These are phyloP conservation scores for Sphaerobolus stellatus DNA, from an alignment of 1,284 basidiomycete genomes.

Conservation along the genomic window DNA sequence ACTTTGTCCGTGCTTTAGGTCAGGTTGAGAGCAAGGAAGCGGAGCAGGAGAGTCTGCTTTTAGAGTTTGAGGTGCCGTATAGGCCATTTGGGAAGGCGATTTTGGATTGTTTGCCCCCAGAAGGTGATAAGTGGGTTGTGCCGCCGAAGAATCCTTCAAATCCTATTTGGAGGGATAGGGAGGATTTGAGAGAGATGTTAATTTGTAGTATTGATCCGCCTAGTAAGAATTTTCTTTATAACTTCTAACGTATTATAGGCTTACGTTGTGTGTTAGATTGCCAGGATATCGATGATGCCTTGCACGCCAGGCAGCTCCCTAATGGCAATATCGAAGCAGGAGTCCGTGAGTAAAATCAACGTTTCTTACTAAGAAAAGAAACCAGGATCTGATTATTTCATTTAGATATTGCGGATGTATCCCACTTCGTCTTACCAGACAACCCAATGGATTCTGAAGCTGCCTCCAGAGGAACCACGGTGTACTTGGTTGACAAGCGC, in stretches of 20 bases:
- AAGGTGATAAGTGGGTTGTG: constrained; percentile 94
- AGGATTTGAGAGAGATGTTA: constrained; percentile 84
- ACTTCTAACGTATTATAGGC: background rate
- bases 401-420: constrained; percentile 96
- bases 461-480: constrained; percentile 92
- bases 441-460: constrained; percentile 98
- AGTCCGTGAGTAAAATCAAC: constrained; percentile 81
- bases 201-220: constrained; percentile 98
- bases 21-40: constrained; percentile 93
- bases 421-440: constrained; percentile 92
- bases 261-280: constrained; percentile 58
- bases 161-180: constrained; percentile 79
- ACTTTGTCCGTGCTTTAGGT: constrained; percentile 93
- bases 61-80: constrained; percentile 98
- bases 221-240: constrained; percentile 44
- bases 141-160: constrained; percentile 65
- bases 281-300: constrained; percentile 98
- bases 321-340: constrained; percentile 98
- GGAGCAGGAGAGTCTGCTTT: constrained; percentile 90
- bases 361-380: background rate
- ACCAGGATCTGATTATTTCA: background rate
- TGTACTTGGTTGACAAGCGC: constrained; percentile 97
- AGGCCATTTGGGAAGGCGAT: constrained; percentile 95
- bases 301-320: constrained; percentile 87
- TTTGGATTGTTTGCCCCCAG: constrained; percentile 83